A percentile compares a stretch with the other conserved stretches of the same genome.
These are phyloP conservation scores for Salix exigua DNA, from an alignment of 345 rosid species.

Conservation along the genomic window DNA sequence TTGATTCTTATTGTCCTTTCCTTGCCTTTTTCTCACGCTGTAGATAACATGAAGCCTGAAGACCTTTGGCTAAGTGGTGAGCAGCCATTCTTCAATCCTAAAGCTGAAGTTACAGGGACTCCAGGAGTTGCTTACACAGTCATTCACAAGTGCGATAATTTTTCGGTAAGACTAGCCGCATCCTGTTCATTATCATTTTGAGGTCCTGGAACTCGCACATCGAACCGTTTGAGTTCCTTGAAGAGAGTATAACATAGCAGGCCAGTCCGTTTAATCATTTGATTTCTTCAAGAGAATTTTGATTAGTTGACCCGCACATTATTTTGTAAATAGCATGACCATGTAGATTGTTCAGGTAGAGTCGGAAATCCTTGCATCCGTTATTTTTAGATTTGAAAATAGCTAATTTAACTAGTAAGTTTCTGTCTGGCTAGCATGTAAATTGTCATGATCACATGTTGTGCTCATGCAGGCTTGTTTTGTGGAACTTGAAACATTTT, in stretches of 20 bases:
- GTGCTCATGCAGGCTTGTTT: not conserved
- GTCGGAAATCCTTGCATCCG: not conserved
- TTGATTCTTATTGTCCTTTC: not conserved
- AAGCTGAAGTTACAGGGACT: slow-evolving; percentile 19
- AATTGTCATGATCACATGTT: not conserved
- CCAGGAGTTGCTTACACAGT: slow-evolving; percentile 51
- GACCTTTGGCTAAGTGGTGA: slow-evolving; percentile 53
- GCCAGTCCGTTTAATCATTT: not conserved
- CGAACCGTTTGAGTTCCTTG: not conserved
- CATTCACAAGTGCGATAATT: slow-evolving; percentile 45
- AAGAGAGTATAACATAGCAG: not conserved
- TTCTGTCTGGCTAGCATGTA: not conserved
- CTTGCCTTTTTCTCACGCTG: not conserved
- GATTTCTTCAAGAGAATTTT: not conserved
- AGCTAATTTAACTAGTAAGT: not conserved
- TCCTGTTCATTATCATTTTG: not conserved
- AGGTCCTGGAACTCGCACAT: not conserved
- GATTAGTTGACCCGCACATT: not conserved
- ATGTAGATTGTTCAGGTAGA: not conserved
- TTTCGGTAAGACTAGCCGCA: slow-evolving; percentile 39
- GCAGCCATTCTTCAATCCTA: slow-evolving; percentile 39
- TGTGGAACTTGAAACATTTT: not conserved
- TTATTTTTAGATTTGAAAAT: not conserved
- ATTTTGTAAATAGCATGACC: not conserved
- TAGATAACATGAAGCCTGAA: slow-evolving; percentile 63